A percentile compares a stretch with the other conserved stretches of the same genome.
These are phyloP conservation scores for Sporothrix schenckii DNA, from an alignment of 2,329 filamentous ascomycete genomes.

Conservation along the genomic window DNA sequence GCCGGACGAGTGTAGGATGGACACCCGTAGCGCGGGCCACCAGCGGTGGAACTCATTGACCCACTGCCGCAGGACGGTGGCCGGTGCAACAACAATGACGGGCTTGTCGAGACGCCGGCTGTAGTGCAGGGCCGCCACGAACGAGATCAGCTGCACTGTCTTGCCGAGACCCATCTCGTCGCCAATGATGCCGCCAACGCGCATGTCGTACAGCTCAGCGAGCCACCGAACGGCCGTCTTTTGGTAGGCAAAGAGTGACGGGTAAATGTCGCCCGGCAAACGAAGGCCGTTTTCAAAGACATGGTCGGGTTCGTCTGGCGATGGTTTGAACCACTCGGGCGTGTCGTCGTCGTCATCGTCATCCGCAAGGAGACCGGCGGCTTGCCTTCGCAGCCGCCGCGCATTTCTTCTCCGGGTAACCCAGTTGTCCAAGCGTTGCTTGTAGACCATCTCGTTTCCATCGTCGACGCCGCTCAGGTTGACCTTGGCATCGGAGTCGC, in stretches of 20 bases:
- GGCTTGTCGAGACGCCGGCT: constrained; percentile 83
- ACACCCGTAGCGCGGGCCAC: constrained; percentile 98
- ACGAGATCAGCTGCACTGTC: constrained; percentile 73
- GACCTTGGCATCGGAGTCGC: constrained; percentile 45
- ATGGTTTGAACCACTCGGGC: constrained; percentile 78
- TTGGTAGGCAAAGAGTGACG: constrained; percentile 92
- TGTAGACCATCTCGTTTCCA: constrained; percentile 82
- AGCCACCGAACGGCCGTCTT: constrained; percentile 97
- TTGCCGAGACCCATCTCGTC: constrained; percentile 99
- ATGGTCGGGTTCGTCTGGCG: constrained; percentile 79
- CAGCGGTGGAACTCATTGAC: constrained; percentile 97
- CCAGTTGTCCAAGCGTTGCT: constrained; percentile 75
- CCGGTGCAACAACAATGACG: constrained; percentile 88
- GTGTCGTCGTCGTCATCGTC: constrained; percentile 50
- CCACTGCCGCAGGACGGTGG: constrained; percentile 95
- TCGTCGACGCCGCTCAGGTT: constrained; percentile 73
- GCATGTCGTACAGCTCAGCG: constrained; percentile 85
- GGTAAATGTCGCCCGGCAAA: constrained; percentile 89
- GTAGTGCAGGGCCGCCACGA: constrained; percentile 88
- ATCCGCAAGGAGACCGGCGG: constrained; percentile 43
- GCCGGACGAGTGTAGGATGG: constrained; percentile 91
- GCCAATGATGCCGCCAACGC: constrained; percentile 90
- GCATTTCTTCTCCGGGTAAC: constrained; percentile 55
- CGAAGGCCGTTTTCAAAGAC: constrained; percentile 73
- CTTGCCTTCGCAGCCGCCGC: constrained; percentile 44